Conservation (phyloP, 495 filamentous ascomycete genomes). For the Aspergillus taichungensis region DNA sequence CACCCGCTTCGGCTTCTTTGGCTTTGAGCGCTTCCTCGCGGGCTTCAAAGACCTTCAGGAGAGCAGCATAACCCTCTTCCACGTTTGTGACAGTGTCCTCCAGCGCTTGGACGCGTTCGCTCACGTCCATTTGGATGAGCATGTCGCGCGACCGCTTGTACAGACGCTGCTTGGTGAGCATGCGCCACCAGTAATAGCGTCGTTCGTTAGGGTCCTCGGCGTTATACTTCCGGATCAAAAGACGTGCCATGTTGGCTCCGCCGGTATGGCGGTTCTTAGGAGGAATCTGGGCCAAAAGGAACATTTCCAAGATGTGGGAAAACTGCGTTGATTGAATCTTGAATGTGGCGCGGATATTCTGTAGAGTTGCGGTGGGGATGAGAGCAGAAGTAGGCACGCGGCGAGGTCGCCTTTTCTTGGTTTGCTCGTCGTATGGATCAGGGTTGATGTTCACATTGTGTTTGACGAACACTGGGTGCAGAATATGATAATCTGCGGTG, state of each 20-base stretch:
- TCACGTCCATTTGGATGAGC: slow-evolving; percentile 67
- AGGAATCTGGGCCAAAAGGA: slow-evolving; percentile 69
- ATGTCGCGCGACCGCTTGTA: slow-evolving; percentile 69
- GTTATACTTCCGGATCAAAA: slow-evolving; percentile 47
- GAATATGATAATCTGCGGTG: slow-evolving; percentile 64
- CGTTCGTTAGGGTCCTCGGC: slow-evolving; percentile 47
- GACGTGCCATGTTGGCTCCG: slow-evolving; percentile 38
- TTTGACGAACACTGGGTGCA: slow-evolving; percentile 41
- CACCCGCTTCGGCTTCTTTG: slow-evolving; percentile 13
- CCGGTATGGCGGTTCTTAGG: slow-evolving; percentile 47
- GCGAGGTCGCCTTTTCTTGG: slow-evolving; percentile 29
- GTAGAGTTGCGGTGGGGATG: slow-evolving; percentile 48
- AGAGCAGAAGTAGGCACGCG: slow-evolving; percentile 54
- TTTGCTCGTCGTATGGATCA: slow-evolving; percentile 26
- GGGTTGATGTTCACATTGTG: slow-evolving; percentile 37
- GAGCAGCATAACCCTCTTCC: slow-evolving; percentile 70
- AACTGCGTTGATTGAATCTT: slow-evolving; percentile 91
- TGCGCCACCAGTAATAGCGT: slow-evolving; percentile 70
- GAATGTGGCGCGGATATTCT: slow-evolving; percentile 50
- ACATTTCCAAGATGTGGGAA: slow-evolving; percentile 76
- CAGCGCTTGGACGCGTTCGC: slow-evolving; percentile 71
- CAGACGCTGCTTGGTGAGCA: slow-evolving; percentile 73
- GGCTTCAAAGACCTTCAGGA: slow-evolving; percentile 47
- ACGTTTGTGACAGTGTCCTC: slow-evolving; percentile 67
- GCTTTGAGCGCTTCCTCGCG: slow-evolving; percentile 23